Percentiles rank a stretch among this genome's conserved stretches.
Evolutionary conservation across 202 grass and related monocot genomes (phyloP).

Genomic region (Panicum virgatum): DNA sequence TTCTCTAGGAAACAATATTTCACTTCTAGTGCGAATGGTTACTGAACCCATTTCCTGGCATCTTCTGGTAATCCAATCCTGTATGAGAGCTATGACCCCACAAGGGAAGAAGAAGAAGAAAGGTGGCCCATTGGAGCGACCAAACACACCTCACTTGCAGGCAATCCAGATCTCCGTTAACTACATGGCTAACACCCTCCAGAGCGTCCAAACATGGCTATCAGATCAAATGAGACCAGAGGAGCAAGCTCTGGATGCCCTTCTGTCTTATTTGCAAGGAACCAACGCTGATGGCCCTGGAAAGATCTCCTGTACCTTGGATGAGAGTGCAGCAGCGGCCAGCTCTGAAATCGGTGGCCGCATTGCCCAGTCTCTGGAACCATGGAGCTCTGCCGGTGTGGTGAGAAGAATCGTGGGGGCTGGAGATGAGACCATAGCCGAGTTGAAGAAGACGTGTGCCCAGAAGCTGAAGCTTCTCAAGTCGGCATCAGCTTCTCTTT

Average conservation of each 20-base stretch:
- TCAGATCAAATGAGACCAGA: constrained; percentile 62
- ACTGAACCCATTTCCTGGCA: constrained; percentile 90
- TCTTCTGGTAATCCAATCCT: constrained; percentile 77
- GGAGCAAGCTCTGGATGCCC: constrained; percentile 67
- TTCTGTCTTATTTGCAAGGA: constrained; percentile 62
- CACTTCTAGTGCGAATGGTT: constrained; percentile 70
- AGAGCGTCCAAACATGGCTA: constrained; percentile 56
- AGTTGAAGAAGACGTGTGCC: constrained; percentile 55
- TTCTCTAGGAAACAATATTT: constrained; percentile 67
- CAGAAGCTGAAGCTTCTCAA: constrained; percentile 63
- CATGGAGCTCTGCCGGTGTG: constrained; percentile 57
- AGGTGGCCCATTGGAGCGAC: constrained; percentile 46
- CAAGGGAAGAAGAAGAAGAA: constrained; percentile 96
- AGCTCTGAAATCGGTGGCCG: constrained; percentile 56
- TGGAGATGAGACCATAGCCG: constrained; percentile 44
- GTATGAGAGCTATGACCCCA: constrained; percentile 60
- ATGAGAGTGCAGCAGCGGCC: constrained; percentile 47
- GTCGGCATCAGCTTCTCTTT: constrained; percentile 33
- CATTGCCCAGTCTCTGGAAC: constrained; percentile 57
- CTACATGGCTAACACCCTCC: constrained; percentile 53
- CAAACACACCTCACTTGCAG: constrained; percentile 63
- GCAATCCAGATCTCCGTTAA: constrained; percentile 63
- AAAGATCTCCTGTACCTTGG: constrained; percentile 49
- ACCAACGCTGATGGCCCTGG: constrained; percentile 50
- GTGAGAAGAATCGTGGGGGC: constrained; percentile 65